phyloP scores from a whole-genome alignment of 164 flowering plant species.

The Aristolochia californica region DNA sequence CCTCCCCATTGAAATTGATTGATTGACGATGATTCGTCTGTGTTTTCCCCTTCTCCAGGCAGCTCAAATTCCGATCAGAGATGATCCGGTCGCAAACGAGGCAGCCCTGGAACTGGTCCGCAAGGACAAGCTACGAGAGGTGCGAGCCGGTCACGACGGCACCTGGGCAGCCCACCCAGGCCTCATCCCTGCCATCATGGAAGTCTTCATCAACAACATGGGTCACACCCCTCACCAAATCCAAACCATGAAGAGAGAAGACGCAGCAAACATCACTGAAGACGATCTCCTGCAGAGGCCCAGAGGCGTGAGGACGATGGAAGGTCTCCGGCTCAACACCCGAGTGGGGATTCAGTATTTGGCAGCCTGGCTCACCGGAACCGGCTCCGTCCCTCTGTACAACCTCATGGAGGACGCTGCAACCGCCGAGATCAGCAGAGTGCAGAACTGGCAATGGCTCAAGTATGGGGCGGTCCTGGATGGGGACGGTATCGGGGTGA shows the following conservation, averaged over 20 bases:
- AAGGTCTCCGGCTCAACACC: conserved; percentile 76
- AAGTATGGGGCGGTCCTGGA: conserved; percentile 60
- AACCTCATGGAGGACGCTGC: conserved; percentile 98
- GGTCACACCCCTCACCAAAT: conserved; percentile 57
- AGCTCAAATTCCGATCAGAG: conserved; percentile 87
- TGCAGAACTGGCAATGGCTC: conserved; percentile 94
- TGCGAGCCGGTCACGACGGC: conserved; percentile 84
- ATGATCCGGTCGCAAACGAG: conserved; percentile 76
- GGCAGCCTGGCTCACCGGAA: conserved; percentile 85
- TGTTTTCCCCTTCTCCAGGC: conserved; percentile 43
- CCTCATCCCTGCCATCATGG: conserved; percentile 57
- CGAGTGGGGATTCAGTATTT: conserved; percentile 83
- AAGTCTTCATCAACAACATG: conserved; percentile 63
- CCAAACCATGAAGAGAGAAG: conserved; percentile 45
- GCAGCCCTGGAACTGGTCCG: conserved; percentile 67
- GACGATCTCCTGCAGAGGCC: conserved; percentile 70
- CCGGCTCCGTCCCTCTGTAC: conserved; percentile 89
- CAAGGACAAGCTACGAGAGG: conserved; percentile 84
- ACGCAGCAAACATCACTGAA: conserved; percentile 44
- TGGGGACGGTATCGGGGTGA: conserved; percentile 65
- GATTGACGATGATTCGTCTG: neutral
- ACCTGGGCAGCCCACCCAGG: conserved; percentile 99
- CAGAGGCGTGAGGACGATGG: conserved; percentile 63
- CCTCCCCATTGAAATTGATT: neutral
- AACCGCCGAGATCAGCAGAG: conserved; percentile 87